These are phyloP conservation scores for Trametes hirsuta DNA, from an alignment of 1,284 basidiomycete species.

Conservation along the genomic window DNA sequence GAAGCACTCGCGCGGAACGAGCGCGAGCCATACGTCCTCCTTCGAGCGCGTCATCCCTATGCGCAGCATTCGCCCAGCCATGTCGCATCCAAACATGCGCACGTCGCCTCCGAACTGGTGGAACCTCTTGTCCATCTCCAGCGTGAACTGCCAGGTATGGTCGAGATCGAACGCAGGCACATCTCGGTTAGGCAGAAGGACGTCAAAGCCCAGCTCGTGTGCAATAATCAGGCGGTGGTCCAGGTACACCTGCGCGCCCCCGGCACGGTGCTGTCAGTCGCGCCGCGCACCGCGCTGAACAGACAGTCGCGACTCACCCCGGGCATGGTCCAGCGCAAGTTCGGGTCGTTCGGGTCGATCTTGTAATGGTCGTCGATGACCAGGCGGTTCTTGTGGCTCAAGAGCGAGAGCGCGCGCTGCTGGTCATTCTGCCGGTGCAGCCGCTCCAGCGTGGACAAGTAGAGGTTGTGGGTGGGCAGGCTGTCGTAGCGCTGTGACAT, in stretches of 20 bases:
- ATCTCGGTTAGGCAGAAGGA: not conserved
- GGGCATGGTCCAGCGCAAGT: not conserved
- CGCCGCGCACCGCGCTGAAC: not conserved
- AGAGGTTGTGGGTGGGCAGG: not conserved
- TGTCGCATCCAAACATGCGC: not conserved
- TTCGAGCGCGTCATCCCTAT: not conserved
- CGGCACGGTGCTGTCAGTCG: not conserved
- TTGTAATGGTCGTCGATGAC: not conserved
- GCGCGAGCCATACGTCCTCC: not conserved
- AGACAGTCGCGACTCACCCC: not conserved
- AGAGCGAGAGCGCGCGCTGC: not conserved
- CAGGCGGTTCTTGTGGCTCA: not conserved
- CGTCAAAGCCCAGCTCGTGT: not conserved
- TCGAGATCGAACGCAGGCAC: not conserved
- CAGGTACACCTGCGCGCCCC: not conserved
- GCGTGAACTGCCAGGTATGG: not conserved
- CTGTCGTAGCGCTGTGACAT: not conserved
- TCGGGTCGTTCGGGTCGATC: not conserved
- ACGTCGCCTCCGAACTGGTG: not conserved
- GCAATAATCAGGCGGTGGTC: not conserved
- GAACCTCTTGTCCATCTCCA: not conserved
- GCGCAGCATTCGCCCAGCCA: not conserved
- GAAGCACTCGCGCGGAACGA: not conserved
- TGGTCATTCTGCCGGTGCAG: not conserved
- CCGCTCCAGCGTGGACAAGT: not conserved